Percentiles rank a stretch among this genome's conserved stretches.
These are phyloP conservation scores for Yueomyces sinensis DNA, from an alignment of 805 yeast species.

Conservation along the genomic window DNA sequence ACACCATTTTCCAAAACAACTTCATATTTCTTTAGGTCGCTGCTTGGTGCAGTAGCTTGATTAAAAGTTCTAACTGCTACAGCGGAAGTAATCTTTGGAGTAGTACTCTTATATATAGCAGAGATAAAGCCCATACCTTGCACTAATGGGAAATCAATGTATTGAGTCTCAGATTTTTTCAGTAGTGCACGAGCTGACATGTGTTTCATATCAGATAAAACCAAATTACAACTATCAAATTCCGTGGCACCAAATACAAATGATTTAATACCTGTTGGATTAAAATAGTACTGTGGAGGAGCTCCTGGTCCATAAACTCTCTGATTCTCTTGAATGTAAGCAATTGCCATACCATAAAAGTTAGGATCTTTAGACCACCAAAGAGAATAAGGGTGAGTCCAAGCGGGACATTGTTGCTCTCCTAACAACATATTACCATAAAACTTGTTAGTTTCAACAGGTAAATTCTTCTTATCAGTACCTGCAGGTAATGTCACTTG, in stretches of 20 bases:
- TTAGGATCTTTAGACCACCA: slow-evolving; percentile 45
- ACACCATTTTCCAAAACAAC: slow-evolving; percentile 39
- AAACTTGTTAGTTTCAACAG: slow-evolving; percentile 66
- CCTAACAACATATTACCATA: slow-evolving; percentile 59
- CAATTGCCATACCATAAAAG: slow-evolving; percentile 48
- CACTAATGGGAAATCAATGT: slow-evolving; percentile 37
- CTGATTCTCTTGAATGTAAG: slow-evolving; percentile 47
- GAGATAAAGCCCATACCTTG: slow-evolving; percentile 51
- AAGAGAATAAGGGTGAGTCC: slow-evolving; percentile 71
- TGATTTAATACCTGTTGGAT: slow-evolving; percentile 54
- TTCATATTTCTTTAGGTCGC: slow-evolving; percentile 31
- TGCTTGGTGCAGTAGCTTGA: not conserved
- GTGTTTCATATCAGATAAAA: slow-evolving; percentile 13
- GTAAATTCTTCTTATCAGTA: slow-evolving; percentile 17
- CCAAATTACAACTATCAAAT: slow-evolving; percentile 19
- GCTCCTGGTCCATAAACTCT: slow-evolving; percentile 52
- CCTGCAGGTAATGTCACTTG: slow-evolving; percentile 17
- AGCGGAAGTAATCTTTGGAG: slow-evolving; percentile 35
- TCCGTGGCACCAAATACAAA: slow-evolving; percentile 35
- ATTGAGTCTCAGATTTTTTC: slow-evolving; percentile 4
- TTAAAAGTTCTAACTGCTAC: slow-evolving; percentile 43
- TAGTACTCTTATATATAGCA: slow-evolving; percentile 33
- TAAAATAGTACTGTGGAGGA: slow-evolving; percentile 50
- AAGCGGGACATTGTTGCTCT: slow-evolving; percentile 51
- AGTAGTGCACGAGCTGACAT: slow-evolving; percentile 14